phyloP scores from a whole-genome alignment of 768 basidiomycete species.

The Clavaria fumosa region DNA sequence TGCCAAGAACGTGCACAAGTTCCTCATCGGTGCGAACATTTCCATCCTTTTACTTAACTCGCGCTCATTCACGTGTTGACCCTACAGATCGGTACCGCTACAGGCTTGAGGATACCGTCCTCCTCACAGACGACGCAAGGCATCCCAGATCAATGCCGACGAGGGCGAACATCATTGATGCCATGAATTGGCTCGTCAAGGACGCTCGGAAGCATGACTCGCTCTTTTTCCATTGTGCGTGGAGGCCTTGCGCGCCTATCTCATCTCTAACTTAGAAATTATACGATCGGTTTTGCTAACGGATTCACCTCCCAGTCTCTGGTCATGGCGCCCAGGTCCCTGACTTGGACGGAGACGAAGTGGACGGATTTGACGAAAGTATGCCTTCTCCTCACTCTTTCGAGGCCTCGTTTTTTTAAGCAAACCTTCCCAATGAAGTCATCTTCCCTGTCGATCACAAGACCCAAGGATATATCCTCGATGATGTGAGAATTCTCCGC shows the following conservation, averaged over 20 bases:
- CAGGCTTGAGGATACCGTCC: conserved; percentile 43
- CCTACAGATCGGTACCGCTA: conserved; percentile 34
- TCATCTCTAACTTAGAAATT: not conserved
- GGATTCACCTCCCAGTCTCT: conserved; percentile 37
- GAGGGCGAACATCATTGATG: conserved; percentile 30
- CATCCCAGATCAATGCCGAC: conserved; percentile 27
- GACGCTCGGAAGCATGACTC: conserved; percentile 58
- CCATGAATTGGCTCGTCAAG: conserved; percentile 47
- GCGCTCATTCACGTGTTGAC: conserved; percentile 12
- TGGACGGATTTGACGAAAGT: conserved; percentile 73
- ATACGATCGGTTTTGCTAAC: not conserved
- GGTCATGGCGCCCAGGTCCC: conserved; percentile 90
- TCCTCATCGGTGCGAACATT: conserved; percentile 48
- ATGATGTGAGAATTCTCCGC: conserved; percentile 26
- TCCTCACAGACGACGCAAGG: conserved; percentile 48
- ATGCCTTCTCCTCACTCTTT: conserved; percentile 2
- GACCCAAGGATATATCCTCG: conserved; percentile 60
- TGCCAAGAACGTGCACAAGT: conserved; percentile 49
- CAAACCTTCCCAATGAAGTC: conserved; percentile 30
- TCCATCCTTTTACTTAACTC: too few species aligned
- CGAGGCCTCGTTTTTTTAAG: not conserved
- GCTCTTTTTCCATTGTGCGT: conserved; percentile 60
- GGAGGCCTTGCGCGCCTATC: not conserved
- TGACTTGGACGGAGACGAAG: conserved; percentile 66
- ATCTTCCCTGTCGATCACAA: conserved; percentile 88